Conservation (phyloP, 164 flowering plant species). For the Chimonanthus salicifolius region DNA sequence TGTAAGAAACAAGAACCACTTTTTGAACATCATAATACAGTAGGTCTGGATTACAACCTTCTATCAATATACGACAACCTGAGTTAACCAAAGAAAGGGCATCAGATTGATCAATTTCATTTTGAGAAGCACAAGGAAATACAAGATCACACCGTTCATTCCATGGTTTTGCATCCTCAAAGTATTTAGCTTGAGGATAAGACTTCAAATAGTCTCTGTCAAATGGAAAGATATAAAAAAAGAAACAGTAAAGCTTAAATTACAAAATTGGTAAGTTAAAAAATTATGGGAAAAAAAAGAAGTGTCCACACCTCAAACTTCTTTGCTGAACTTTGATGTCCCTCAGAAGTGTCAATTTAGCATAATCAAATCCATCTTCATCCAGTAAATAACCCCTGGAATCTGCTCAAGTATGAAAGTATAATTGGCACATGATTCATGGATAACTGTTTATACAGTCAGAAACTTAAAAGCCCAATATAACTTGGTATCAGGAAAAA, state of each 20-base stretch:
- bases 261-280: slow-evolving; percentile 6
- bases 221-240: background rate
- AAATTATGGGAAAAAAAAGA: background rate
- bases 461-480: too few relatives aligned
- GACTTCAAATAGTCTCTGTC: slow-evolving; percentile 93
- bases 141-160: slow-evolving; percentile 94
- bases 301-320: slow-evolving; percentile 61
- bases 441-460: background rate
- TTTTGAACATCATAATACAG: background rate
- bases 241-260: background rate
- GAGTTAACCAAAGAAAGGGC: slow-evolving; percentile 88
- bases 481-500: background rate
- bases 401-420: slow-evolving; percentile 45
- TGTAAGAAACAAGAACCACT: background rate
- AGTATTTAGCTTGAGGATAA: slow-evolving; percentile 89
- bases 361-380: slow-evolving; percentile 93
- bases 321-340: slow-evolving; percentile 86
- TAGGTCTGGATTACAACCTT: slow-evolving; percentile 49
- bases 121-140: slow-evolving; percentile 94
- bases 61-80: slow-evolving; percentile 86
- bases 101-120: slow-evolving; percentile 93
- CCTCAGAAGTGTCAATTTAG: slow-evolving; percentile 76
- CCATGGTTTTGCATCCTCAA: slow-evolving; percentile 97
- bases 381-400: slow-evolving; percentile 97
- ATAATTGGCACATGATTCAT: background rate